These are phyloP conservation scores for Colletotrichum australisinense DNA, from an alignment of 2,329 filamentous ascomycete genomes.

Conservation along the genomic window DNA sequence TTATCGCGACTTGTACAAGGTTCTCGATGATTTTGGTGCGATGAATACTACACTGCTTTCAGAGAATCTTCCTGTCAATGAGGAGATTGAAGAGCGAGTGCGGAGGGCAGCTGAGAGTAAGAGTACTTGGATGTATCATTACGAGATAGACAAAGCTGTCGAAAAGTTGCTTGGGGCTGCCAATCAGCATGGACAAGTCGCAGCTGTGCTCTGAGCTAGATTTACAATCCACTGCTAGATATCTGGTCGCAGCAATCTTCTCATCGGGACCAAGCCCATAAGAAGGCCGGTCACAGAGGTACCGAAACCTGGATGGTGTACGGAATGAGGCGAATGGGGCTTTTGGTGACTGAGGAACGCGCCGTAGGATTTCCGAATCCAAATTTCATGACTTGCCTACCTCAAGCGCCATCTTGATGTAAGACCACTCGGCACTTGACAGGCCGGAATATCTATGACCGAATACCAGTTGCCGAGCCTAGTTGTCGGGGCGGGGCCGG, in stretches of 20 bases:
- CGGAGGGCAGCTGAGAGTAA: constrained; percentile 38
- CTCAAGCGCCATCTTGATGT: background rate
- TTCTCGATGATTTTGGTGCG: constrained; percentile 40
- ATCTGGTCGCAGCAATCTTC: too few relatives aligned
- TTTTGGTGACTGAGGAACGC: too few relatives aligned
- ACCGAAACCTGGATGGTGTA: too few relatives aligned
- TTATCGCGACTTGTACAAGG: constrained; percentile 41
- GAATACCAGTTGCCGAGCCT: background rate
- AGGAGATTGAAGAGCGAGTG: constrained; percentile 41
- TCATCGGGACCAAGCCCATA: too few relatives aligned
- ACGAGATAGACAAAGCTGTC: constrained; percentile 38
- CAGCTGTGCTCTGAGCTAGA: background rate
- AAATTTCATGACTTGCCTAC: background rate
- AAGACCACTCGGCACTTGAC: background rate
- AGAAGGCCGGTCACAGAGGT: too few relatives aligned
- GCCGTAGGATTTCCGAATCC: too few relatives aligned
- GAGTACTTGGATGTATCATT: constrained; percentile 43
- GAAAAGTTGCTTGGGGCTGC: background rate
- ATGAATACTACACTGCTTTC: constrained; percentile 35
- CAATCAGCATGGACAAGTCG: background rate
- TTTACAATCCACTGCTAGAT: background rate
- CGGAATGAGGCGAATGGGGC: too few relatives aligned
- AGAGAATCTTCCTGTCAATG: constrained; percentile 36
- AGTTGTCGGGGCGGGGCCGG: background rate
- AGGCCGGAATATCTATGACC: background rate